Conservation (phyloP, 192 early-diverging fungal genomes). For the Umbelopsis isabellina region DNA sequence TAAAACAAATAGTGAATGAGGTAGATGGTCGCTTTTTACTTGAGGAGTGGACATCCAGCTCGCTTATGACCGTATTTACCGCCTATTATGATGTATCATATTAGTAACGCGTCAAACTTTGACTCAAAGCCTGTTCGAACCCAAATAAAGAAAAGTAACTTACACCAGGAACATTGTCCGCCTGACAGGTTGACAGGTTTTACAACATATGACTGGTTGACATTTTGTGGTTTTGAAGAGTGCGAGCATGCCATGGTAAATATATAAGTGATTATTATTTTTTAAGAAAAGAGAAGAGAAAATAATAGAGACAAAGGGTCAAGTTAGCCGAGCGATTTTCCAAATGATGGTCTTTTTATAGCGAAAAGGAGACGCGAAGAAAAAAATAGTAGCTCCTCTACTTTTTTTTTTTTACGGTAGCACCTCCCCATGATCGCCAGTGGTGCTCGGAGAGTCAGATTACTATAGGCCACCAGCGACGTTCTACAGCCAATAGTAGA, state of each 20-base stretch:
- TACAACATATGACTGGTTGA: conserved; percentile 17
- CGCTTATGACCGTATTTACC: conserved; percentile 21
- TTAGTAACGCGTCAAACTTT: conserved; percentile 10
- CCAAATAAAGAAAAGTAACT: conserved; percentile 9
- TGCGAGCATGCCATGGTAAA: conserved; percentile 17
- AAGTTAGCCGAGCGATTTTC: conserved; percentile 5
- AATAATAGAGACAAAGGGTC: neutral
- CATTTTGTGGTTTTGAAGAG: conserved; percentile 21
- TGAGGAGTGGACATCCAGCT: conserved; percentile 10
- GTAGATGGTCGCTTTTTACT: conserved; percentile 1
- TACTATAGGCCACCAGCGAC: too few species aligned
- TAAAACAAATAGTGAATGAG: neutral
- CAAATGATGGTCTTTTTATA: conserved; percentile 6
- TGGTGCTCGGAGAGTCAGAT: conserved; percentile 4
- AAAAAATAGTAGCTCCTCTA: conserved; percentile 9
- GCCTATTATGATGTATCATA: neutral
- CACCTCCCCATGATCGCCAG: conserved; percentile 23
- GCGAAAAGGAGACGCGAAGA: conserved; percentile 7
- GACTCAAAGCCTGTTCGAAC: neutral
- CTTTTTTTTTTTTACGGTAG: conserved; percentile 20
- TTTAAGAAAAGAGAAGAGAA: neutral
- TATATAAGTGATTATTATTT: neutral
- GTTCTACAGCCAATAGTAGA: conserved; percentile 2
- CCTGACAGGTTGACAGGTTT: conserved; percentile 23
- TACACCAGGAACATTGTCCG: conserved; percentile 23